Percentiles rank a stretch among this genome's conserved stretches.
Evolutionary conservation across 1,284 basidiomycete genomes (phyloP).

Genomic region (Austroboletus novae-zelandiae): DNA sequence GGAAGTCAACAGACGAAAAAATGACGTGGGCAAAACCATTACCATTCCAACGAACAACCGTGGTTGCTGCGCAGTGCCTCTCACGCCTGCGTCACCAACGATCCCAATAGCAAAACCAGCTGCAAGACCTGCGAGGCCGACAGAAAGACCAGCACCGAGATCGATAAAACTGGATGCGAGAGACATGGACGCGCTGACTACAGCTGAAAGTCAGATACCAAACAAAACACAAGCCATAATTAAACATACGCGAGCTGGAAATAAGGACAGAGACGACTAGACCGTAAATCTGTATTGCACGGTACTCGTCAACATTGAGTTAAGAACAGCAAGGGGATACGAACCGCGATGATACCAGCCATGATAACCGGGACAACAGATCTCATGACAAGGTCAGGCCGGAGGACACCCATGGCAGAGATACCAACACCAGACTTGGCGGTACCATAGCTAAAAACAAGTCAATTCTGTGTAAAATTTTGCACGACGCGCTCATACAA

Average conservation of each 20-base stretch:
- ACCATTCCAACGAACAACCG: slow-evolving; percentile 91
- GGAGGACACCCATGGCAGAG: slow-evolving; percentile 95
- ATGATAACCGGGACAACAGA: slow-evolving; percentile 98
- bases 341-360: slow-evolving; percentile 98
- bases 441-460: slow-evolving; percentile 76
- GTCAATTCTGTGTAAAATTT: slow-evolving; percentile 2
- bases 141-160: slow-evolving; percentile 85
- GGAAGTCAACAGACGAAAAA: slow-evolving; percentile 7
- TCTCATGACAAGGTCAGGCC: slow-evolving; percentile 94
- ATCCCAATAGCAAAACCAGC: slow-evolving; percentile 93
- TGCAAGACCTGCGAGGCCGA: slow-evolving; percentile 86
- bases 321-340: slow-evolving; percentile 1
- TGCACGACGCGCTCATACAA: background rate
- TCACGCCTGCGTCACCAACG: slow-evolving; percentile 93
- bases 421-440: slow-evolving; percentile 99
- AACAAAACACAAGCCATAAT: background rate
- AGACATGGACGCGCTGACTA: slow-evolving; percentile 56
- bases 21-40: slow-evolving; percentile 11
- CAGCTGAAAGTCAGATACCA: slow-evolving; percentile 33
- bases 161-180: slow-evolving; percentile 87
- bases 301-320: background rate
- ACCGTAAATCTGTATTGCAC: slow-evolving; percentile 65
- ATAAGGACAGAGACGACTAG: slow-evolving; percentile 92
- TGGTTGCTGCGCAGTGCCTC: slow-evolving; percentile 89
- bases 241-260: slow-evolving; percentile 66